Conservation (phyloP, 805 yeast genomes). For the Blastobotrys robertii region DNA sequence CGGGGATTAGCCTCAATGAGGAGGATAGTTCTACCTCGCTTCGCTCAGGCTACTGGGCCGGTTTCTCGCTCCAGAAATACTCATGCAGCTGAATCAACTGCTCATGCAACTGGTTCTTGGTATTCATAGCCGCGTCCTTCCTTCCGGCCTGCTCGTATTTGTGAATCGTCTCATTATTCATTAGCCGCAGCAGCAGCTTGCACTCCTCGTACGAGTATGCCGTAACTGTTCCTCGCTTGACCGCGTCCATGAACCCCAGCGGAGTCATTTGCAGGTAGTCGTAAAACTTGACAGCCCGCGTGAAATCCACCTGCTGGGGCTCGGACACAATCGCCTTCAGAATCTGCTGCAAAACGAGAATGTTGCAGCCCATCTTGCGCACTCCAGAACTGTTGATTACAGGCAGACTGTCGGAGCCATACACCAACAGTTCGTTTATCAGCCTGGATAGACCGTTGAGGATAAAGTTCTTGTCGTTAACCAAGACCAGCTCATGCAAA, state of each 20-base stretch:
- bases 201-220: constrained; percentile 37
- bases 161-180: constrained; percentile 32
- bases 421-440: constrained; percentile 42
- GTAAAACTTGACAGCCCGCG: constrained; percentile 44
- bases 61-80: constrained; percentile 14
- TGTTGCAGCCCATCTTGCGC: constrained; percentile 47
- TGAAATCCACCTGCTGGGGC: constrained; percentile 46
- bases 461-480: constrained; percentile 25
- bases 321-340: constrained; percentile 45
- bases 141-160: constrained; percentile 17
- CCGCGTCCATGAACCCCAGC: constrained; percentile 35
- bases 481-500: constrained; percentile 27
- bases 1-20: neutral
- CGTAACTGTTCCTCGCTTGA: constrained; percentile 26
- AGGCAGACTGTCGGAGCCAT: constrained; percentile 41
- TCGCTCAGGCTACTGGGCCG: too few relatives aligned
- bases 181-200: constrained; percentile 43
- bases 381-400: constrained; percentile 51
- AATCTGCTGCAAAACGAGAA: constrained; percentile 60
- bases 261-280: constrained; percentile 44
- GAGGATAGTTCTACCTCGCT: constrained; percentile 1
- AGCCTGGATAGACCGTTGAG: constrained; percentile 42
- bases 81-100: constrained; percentile 14
- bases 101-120: constrained; percentile 11
- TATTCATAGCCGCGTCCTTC: constrained; percentile 16